Evolutionary conservation across 352 stramenopile species (phyloP).

Genomic region (Phytophthora boehmeriae): DNA sequence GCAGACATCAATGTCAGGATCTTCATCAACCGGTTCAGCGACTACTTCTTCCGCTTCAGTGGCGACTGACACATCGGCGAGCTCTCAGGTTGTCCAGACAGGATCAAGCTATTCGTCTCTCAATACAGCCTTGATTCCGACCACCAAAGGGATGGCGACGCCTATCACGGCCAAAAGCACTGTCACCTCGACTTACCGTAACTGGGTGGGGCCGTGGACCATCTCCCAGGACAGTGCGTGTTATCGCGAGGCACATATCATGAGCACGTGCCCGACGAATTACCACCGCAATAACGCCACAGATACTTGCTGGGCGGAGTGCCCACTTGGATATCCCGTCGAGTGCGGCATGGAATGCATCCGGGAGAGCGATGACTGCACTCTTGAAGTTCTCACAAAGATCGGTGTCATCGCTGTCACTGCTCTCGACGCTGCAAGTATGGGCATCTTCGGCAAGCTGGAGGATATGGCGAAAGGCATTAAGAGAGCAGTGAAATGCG

Average conservation of each 20-base stretch:
- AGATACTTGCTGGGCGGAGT: slow-evolving; percentile 42
- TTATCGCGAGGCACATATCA: slow-evolving; percentile 36
- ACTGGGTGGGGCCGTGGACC: slow-evolving; percentile 28
- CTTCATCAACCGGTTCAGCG: background rate
- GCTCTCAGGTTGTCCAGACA: too few species aligned
- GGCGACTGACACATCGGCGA: too few species aligned
- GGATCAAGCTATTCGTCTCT: too few species aligned
- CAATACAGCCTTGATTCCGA: background rate
- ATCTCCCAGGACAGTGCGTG: slow-evolving; percentile 20
- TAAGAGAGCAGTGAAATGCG: slow-evolving; percentile 37
- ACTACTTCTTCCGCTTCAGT: background rate
- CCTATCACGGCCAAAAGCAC: background rate
- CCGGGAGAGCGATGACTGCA: slow-evolving; percentile 48
- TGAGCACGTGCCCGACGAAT: slow-evolving; percentile 22
- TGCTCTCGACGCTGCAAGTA: slow-evolving; percentile 19
- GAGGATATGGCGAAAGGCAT: slow-evolving; percentile 28
- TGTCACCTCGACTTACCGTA: background rate
- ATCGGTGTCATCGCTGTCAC: background rate
- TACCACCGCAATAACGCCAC: slow-evolving; percentile 33
- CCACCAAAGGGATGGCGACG: background rate
- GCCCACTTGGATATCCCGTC: slow-evolving; percentile 50
- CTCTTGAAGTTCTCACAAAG: slow-evolving; percentile 28
- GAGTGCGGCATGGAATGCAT: slow-evolving; percentile 53
- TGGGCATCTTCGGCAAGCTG: slow-evolving; percentile 36
- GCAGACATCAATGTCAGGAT: too few species aligned